Evolutionary conservation across 257 asterid genomes (phyloP).

Genomic region (Plantago ovata): DNA sequence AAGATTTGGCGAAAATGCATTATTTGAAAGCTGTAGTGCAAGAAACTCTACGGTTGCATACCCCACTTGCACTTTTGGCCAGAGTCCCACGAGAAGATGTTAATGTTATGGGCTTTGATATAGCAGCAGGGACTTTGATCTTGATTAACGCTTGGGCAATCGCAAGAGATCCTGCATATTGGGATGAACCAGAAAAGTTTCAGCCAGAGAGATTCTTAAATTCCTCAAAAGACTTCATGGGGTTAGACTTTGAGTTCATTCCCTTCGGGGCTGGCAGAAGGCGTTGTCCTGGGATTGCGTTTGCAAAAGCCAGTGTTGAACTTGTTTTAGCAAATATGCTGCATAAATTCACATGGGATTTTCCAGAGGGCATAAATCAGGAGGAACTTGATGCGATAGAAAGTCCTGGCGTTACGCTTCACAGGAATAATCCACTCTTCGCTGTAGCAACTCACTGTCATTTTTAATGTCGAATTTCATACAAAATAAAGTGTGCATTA

Average conservation of each 20-base stretch:
- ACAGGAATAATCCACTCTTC: slow-evolving; percentile 28
- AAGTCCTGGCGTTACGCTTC: slow-evolving; percentile 23
- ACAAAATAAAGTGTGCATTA: not conserved
- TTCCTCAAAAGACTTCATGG: slow-evolving; percentile 16
- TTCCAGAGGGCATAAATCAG: slow-evolving; percentile 18
- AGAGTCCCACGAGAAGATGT: slow-evolving; percentile 28
- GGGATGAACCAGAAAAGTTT: slow-evolving; percentile 42
- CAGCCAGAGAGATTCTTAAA: slow-evolving; percentile 42
- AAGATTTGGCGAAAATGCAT: slow-evolving; percentile 40
- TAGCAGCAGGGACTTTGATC: slow-evolving; percentile 31
- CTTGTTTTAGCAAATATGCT: slow-evolving; percentile 35
- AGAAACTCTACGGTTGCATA: slow-evolving; percentile 38
- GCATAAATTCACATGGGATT: slow-evolving; percentile 24
- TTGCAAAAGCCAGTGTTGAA: slow-evolving; percentile 23
- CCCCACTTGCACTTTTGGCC: slow-evolving; percentile 35
- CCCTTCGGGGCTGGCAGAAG: slow-evolving; percentile 40
- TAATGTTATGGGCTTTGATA: slow-evolving; percentile 33
- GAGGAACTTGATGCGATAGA: slow-evolving; percentile 26
- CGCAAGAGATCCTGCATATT: slow-evolving; percentile 26
- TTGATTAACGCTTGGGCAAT: slow-evolving; percentile 38
- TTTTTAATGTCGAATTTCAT: not conserved
- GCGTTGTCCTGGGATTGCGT: slow-evolving; percentile 33
- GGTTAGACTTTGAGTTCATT: slow-evolving; percentile 30
- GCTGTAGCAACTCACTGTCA: slow-evolving; percentile 16
- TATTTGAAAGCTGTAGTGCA: slow-evolving; percentile 42